Base-by-base conservation (phyloP, 352 stramenopile species). In the Pseudoperonospora humuli region DNA sequence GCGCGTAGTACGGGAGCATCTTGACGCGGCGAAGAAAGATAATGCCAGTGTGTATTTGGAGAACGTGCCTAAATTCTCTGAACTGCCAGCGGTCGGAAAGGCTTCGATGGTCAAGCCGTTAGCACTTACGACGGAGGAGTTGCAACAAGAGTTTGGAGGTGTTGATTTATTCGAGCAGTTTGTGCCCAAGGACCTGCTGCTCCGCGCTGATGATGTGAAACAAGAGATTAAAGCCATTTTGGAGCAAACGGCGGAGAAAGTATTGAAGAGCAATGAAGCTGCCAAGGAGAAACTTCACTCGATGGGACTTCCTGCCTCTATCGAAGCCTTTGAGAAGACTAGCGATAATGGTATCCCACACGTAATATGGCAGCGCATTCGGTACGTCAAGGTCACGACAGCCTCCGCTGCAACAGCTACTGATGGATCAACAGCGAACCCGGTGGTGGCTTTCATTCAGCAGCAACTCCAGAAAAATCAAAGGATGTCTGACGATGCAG, bases 11-110 rank as follows among this genome's bases (percentile, higher is more conserved):
- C 61, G 66, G 28, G 74, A 88, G 24, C 51, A 69, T 17, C 68
- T 87, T 9, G 59, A 68, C 14, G 62, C 49, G 6, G 79, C 79
- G 14, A 67, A 57, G 29, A 89, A 89, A 61, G 79, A 91, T 55
- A 91, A 91, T 57, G 66, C 70, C 20, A 86, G 70, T 34, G 76
- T 91, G 40, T 91, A 91, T 49, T 38, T 88, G 34, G 79, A 88
- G 42, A 86, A 85, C 9, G 61, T 91, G 8, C 78, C 79, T 7
- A 63, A 66, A 26, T 55, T 74, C 26, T 59, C 58, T 8, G 70
- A 84, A 15, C 46, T 91, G 25, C 63, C 68, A 6, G 35, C 51
- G 7, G 61, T 91, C 11, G 67, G 71, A 39, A 84, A 84, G 37
- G 77, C 67, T 25, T 55, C 60, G 9, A 88, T 91, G 74, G 76